Base-by-base conservation (phyloP, 73 alveolate genomes). In the Paramecium bursaria region DNA sequence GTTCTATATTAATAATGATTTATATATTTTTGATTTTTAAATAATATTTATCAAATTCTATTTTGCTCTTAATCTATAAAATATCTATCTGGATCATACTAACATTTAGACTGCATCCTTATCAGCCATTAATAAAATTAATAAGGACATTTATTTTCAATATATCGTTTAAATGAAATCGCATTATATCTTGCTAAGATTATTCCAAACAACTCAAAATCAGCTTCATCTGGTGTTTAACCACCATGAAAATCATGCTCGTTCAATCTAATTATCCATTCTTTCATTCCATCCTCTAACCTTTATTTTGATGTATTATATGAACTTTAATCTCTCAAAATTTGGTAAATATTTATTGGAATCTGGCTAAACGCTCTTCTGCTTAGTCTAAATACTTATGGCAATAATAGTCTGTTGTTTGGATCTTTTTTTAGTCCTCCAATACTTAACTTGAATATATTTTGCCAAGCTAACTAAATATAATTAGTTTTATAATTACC, bases 1-100 rank as follows among this genome's bases (percentile, higher is more conserved):
- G 93, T 82, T 1, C 47, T 85, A 14, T 85, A 30, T 73, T 74
- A 85, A 44, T 82, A 67, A 15, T 67, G 51, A 67, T 15, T n/a
- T n/a, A n/a, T n/a, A n/a, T n/a, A n/a, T n/a, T 19, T 46, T n/a
- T n/a, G n/a, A n/a, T n/a, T n/a, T n/a, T n/a, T n/a, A n/a, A n/a
- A n/a, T n/a, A n/a, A n/a, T n/a, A 51, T 55, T 61, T 46, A 35
- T 61, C 42, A 21, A 14, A 61, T 61, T 33, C 17, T 23, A 61
- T 61, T 67, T 10, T 11, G n/a, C 14, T 67, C 60, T 19, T 25
- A 17, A 39, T 67, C 33, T 6, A 57, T 46, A 67, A 39, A 67
- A 67, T 35, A 67, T 4, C 60, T 21, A 15, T 67, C 33, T 17
- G 49, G 14, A 6, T 67, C 60, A 67, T 67, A 67, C 44, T 47